phyloP scores from a whole-genome alignment of 441 rosid genomes.

The Flueggea neowawraea region DNA sequence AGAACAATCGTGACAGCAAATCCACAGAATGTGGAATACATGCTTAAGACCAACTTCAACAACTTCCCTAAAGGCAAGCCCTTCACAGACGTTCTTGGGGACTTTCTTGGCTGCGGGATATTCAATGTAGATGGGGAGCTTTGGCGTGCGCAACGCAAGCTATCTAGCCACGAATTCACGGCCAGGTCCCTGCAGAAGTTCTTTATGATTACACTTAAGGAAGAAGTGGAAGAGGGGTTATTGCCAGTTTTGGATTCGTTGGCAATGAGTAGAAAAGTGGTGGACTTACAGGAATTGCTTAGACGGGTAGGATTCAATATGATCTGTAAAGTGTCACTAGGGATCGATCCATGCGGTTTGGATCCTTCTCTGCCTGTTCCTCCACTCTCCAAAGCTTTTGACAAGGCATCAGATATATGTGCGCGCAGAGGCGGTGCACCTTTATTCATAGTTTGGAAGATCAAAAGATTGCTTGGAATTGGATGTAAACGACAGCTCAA shows the following conservation, averaged over 20 bases:
- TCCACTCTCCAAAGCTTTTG: conserved; percentile 52
- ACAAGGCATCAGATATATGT: conserved; percentile 52
- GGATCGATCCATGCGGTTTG: conserved; percentile 17
- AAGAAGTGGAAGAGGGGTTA: conserved; percentile 22
- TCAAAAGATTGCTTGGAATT: conserved; percentile 50
- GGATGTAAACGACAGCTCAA: conserved; percentile 67
- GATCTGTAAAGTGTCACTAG: conserved; percentile 19
- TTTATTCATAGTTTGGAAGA: conserved; percentile 61
- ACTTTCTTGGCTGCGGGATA: conserved; percentile 63
- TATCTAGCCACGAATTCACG: conserved; percentile 22
- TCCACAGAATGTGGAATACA: conserved; percentile 34
- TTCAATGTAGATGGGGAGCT: conserved; percentile 34
- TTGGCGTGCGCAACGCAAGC: conserved; percentile 36
- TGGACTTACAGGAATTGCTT: conserved; percentile 28
- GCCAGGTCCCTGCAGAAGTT: conserved; percentile 15
- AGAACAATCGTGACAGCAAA: conserved; percentile 43
- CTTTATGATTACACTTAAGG: conserved; percentile 12
- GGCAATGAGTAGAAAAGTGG: conserved; percentile 12
- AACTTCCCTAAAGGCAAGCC: conserved; percentile 43
- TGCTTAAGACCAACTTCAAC: conserved; percentile 28
- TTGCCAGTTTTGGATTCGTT: conserved; percentile 24
- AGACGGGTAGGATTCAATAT: conserved; percentile 26
- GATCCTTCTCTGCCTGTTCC: conserved; percentile 15
- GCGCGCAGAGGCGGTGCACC: conserved; percentile 71
- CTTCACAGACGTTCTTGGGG: conserved; percentile 37